Evolutionary conservation across 495 filamentous ascomycete species (phyloP).

Genomic region (Aspergillus sparsus): DNA sequence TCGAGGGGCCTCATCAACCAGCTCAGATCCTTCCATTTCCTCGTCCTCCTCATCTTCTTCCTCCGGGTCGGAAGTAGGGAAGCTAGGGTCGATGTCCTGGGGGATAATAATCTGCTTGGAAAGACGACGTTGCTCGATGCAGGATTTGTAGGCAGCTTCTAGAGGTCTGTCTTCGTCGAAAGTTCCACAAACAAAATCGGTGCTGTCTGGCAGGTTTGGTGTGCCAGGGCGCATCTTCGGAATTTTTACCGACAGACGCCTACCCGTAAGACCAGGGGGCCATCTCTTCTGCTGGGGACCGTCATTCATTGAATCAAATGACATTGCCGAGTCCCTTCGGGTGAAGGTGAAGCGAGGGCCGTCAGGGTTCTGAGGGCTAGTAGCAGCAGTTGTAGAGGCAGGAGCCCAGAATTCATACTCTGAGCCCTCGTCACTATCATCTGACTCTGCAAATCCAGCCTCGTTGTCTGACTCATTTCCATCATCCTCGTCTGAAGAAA

Average conservation of each 20-base stretch:
- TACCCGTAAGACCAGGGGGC: conserved; percentile 32
- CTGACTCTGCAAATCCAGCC: conserved; percentile 86
- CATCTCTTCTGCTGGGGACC: conserved; percentile 36
- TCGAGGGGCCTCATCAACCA: conserved; percentile 39
- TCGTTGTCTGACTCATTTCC: conserved; percentile 97
- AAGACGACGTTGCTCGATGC: conserved; percentile 75
- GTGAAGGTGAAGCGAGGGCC: conserved; percentile 46
- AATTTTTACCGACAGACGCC: conserved; percentile 38
- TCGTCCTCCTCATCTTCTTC: conserved; percentile 72
- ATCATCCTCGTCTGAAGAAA: conserved; percentile 53
- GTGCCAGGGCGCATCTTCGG: conserved; percentile 69
- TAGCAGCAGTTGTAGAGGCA: conserved; percentile 56
- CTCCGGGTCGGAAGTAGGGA: conserved; percentile 89
- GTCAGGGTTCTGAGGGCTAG: conserved; percentile 52
- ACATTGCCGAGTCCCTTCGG: conserved; percentile 61
- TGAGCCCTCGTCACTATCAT: conserved; percentile 74
- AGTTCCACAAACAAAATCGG: conserved; percentile 96
- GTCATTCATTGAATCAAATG: conserved; percentile 62
- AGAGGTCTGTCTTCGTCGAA: conserved; percentile 93
- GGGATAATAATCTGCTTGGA: conserved; percentile 77
- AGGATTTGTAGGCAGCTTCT: conserved; percentile 87
- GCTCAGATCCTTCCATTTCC: conserved; percentile 42
- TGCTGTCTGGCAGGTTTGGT: conserved; percentile 90
- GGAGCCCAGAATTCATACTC: conserved; percentile 81
- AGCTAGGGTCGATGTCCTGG: conserved; percentile 96